Percentiles rank a stretch among this genome's conserved stretches.
Conservation (phyloP, 768 basidiomycete genomes). For the Lentinula sp. region DNA sequence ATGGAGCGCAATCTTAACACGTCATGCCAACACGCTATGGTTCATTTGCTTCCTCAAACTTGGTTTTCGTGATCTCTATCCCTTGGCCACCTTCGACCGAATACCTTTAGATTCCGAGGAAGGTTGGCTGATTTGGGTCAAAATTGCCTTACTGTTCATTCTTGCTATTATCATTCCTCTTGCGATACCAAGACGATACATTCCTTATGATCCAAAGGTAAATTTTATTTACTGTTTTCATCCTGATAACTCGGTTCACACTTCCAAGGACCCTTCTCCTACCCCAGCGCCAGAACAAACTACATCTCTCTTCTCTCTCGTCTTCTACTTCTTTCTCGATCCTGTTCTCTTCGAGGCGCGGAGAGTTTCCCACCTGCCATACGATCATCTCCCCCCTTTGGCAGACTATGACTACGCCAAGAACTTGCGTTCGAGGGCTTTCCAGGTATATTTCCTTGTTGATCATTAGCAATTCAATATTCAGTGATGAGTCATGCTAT, state of each 20-base stretch:
- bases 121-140: constrained; percentile 22
- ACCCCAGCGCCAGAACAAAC: constrained; percentile 27
- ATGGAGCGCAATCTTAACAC: not conserved
- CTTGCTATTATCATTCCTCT: constrained; percentile 45
- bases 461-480: not conserved
- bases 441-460: not conserved
- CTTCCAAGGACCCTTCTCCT: not conserved
- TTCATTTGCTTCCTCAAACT: constrained; percentile 36
- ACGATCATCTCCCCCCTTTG: constrained; percentile 23
- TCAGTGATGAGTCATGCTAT: not conserved
- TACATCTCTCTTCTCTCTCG: constrained; percentile 23
- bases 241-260: not conserved
- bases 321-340: constrained; percentile 30
- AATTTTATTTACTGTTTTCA: not conserved
- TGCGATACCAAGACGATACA: constrained; percentile 41
- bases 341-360: constrained; percentile 13
- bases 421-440: not conserved
- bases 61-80: constrained; percentile 50
- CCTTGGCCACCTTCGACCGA: constrained; percentile 40
- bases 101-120: constrained; percentile 34
- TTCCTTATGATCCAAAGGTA: constrained; percentile 44
- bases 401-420: constrained; percentile 20
- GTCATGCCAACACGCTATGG: constrained; percentile 2
- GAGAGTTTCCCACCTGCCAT: constrained; percentile 11
- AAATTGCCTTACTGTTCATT: constrained; percentile 23